Evolutionary conservation across 306 rosid species (phyloP).

Genomic region (Vigna trinervia): DNA sequence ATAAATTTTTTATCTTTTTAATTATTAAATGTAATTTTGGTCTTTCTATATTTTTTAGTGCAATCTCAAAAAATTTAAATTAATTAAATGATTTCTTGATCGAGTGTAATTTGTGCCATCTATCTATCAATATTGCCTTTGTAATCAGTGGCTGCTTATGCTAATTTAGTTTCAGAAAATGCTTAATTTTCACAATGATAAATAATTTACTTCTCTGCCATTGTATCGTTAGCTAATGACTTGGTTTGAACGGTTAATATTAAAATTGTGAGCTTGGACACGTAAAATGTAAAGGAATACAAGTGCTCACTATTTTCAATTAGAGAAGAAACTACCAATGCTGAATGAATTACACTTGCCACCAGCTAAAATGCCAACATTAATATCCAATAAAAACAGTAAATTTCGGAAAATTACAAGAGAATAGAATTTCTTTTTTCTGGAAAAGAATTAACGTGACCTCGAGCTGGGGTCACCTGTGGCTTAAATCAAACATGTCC

Average conservation of each 20-base stretch:
- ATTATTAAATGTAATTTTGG: no score
- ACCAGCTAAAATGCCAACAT: conserved; percentile 30
- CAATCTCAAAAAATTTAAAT: no score
- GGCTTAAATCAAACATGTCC: conserved; percentile 42
- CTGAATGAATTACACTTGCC: not conserved
- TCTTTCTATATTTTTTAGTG: no score
- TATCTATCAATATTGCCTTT: not conserved
- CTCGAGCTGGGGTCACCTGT: conserved; percentile 80
- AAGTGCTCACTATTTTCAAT: no score
- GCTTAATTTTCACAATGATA: not conserved
- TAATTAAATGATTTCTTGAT: no score
- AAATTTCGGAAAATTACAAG: not conserved
- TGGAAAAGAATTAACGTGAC: conserved; percentile 74
- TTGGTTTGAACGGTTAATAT: not conserved
- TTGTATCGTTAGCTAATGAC: not conserved
- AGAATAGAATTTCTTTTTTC: conserved; percentile 27
- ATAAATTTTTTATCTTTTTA: no score
- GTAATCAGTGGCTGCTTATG: not conserved
- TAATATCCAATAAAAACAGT: conserved; percentile 32
- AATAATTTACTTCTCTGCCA: not conserved
- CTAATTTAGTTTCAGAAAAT: not conserved
- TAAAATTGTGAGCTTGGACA: not conserved
- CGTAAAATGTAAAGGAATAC: not conserved
- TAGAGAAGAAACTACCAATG: not conserved
- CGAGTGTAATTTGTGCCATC: no score